A percentile compares a stretch with the other conserved stretches of the same genome.
Evolutionary conservation across 257 asterid genomes (phyloP).

Genomic region (Ajuga chamaepitys): DNA sequence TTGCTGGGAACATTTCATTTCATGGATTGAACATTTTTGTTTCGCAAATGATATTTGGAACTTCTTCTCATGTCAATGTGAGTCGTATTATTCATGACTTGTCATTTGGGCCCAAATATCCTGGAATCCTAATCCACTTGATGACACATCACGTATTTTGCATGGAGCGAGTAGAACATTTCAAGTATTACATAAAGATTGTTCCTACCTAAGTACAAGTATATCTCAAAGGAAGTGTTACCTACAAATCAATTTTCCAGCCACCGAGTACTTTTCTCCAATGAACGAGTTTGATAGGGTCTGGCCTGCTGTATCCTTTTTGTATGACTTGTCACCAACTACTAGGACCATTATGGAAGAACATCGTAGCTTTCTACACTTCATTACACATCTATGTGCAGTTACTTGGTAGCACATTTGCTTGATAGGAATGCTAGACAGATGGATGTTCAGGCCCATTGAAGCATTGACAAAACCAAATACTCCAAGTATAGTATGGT

Average conservation of each 20-base stretch:
- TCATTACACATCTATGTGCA: conserved; percentile 93
- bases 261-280: conserved; percentile 87
- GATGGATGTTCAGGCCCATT: conserved; percentile 79
- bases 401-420: conserved; percentile 98
- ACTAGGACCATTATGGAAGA: conserved; percentile 96
- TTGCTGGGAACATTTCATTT: conserved; percentile 96
- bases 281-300: conserved; percentile 58
- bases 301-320: conserved; percentile 98
- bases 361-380: conserved; percentile 97
- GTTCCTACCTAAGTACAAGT: conserved; percentile 94
- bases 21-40: conserved; percentile 90
- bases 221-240: conserved; percentile 71
- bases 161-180: conserved; percentile 87
- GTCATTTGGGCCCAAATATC: conserved; percentile 96
- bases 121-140: conserved; percentile 98
- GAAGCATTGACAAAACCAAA: conserved; percentile 64
- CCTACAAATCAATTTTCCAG: conserved; percentile 96
- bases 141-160: conserved; percentile 75
- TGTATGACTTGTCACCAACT: conserved; percentile 95
- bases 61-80: conserved; percentile 84
- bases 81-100: conserved; percentile 90
- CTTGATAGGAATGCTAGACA: conserved; percentile 90
- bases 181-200: conserved; percentile 97
- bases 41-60: conserved; percentile 89
- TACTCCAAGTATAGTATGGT: conserved; percentile 38